Evolutionary conservation across 345 rosid genomes (phyloP), one percentile per base, ranked within the genome.

Genomic region (Dipteronia dyeriana): DNA sequence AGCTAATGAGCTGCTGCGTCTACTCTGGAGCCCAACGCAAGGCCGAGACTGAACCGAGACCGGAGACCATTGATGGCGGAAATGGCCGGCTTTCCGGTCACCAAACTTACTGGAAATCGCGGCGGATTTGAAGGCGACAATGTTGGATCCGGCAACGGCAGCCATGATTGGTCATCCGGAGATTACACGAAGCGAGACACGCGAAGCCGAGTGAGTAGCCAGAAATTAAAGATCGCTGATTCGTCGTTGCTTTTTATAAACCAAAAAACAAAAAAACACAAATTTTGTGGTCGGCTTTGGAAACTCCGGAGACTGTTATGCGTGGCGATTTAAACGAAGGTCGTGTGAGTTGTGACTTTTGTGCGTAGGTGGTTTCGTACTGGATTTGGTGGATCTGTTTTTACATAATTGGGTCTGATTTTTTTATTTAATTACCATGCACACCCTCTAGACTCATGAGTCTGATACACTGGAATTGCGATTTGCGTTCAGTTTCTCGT

Each of bases 91-190:
- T 84, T 81, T 87, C 29, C 82, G 86, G 61, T 81, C 84, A 47
- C 79, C 34, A n/a, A 56, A 66, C 69, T 54, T 78, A 23, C 75
- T 62, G 5, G 88, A 79, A 76, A 71, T 78, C 5, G 85, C 83
- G 57, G 83, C 77, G 22, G 87, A 67, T 83, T 86, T 91, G 77
- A 90, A 79, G 49, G 91, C 85, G 70, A 84, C 74, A 78, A 82
- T 68, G 47, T 67, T 87, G 62, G 96, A 83, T 82, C 86, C 93
- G 54, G 94, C 81, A 62, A 85, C 78, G 13, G 92, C 85, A 78
- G 94, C 95, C 91, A 87, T 85, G 14, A 80, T 78, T 70, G 76
- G 41, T 67, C 84, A 69, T 71, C 78, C 75, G 75, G 74, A 76
- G 41, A 75, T 77, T 29, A 82, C 79, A 49, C 85, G 77, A 76